These are phyloP conservation scores for Persicaria tinctoria DNA, from an alignment of 148 eudicot species.

Conservation along the genomic window DNA sequence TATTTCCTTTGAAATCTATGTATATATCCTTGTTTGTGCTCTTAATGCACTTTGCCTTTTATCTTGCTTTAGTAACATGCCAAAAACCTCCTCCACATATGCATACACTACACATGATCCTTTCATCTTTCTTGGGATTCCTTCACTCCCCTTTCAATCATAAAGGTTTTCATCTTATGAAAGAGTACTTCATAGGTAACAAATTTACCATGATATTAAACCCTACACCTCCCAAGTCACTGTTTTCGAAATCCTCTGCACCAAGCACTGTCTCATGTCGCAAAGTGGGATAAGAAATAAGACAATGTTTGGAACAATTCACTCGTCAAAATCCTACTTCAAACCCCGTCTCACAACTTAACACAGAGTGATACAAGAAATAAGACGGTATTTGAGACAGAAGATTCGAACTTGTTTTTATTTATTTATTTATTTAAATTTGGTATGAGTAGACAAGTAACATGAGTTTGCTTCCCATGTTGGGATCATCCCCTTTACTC, in stretches of 20 bases:
- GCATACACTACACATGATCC: background rate
- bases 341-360: no score
- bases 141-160: constrained; percentile 7
- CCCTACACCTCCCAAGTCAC: no score
- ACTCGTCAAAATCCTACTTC: no score
- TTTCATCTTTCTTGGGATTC: constrained; percentile 11
- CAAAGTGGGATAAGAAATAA: no score
- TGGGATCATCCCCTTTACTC: constrained; percentile 2
- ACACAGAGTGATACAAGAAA: no score
- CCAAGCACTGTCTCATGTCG: no score
- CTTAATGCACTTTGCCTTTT: constrained; percentile 5
- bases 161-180: background rate
- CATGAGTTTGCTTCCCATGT: constrained; percentile 13
- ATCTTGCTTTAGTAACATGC: constrained; percentile 13
- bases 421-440: background rate
- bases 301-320: no score
- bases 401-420: background rate
- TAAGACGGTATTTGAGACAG: no score
- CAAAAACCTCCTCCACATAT: background rate
- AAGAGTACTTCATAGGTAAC: background rate
- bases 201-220: background rate
- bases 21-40: background rate
- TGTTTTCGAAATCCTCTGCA: no score
- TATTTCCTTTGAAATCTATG: constrained; percentile 2
- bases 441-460: background rate